These are phyloP conservation scores for Rubia tinctorum DNA, from an alignment of 305 asterid species.

Conservation along the genomic window DNA sequence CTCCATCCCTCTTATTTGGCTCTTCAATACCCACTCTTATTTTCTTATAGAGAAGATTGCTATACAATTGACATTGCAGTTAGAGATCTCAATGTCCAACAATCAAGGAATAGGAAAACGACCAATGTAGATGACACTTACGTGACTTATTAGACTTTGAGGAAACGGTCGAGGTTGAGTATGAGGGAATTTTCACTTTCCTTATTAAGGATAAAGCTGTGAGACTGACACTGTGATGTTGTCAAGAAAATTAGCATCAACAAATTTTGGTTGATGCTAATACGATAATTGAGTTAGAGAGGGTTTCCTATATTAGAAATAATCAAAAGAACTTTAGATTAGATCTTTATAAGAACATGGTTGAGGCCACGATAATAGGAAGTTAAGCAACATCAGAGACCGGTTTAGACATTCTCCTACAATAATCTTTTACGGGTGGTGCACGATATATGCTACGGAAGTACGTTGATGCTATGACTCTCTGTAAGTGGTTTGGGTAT, in stretches of 20 bases:
- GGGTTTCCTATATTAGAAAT: background rate
- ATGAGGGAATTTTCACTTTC: background rate
- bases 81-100: no score
- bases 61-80: no score
- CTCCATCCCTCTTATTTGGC: no score
- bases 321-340: background rate
- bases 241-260: background rate
- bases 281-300: background rate
- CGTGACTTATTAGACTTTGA: no score
- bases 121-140: no score
- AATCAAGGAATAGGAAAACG: no score
- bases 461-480: conserved; percentile 1
- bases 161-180: background rate
- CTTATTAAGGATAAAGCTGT: background rate
- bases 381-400: background rate
- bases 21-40: no score
- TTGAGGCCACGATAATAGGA: background rate
- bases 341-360: background rate
- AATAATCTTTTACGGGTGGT: background rate
- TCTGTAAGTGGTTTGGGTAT: background rate
- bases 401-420: background rate
- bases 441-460: background rate
- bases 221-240: background rate
- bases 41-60: no score
- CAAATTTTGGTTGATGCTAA: background rate